Percentiles rank a stretch among this genome's conserved stretches.
Conservation (phyloP, 129 eudicot species). For the Chrysanthemum makinoi region DNA sequence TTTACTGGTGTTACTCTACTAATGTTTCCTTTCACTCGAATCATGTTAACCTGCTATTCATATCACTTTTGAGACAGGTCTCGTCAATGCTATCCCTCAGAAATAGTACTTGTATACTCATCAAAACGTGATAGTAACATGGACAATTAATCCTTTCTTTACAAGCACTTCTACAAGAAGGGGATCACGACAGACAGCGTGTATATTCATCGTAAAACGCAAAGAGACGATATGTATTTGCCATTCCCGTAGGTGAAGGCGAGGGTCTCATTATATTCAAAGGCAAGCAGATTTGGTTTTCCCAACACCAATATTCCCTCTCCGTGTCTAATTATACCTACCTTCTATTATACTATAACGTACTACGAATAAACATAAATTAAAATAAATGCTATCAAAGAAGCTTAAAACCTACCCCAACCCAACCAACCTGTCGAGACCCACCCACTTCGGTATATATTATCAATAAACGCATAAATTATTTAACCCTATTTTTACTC, state of each 20-base stretch:
- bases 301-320: constrained; percentile 73
- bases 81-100: no score
- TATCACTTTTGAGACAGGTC: no score
- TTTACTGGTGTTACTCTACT: no score
- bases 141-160: no score
- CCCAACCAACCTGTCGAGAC: constrained; percentile 36
- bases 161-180: no score
- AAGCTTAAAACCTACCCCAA: constrained; percentile 32
- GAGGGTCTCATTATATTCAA: constrained; percentile 10
- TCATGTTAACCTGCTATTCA: no score
- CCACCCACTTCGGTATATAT: constrained; percentile 27
- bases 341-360: constrained; percentile 27
- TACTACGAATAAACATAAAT: constrained; percentile 10
- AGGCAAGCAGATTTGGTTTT: constrained; percentile 25
- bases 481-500: constrained; percentile 43
- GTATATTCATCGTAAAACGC: background rate
- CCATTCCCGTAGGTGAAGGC: constrained; percentile 21
- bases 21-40: no score
- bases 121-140: no score
- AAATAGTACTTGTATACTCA: no score
- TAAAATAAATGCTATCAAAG: constrained; percentile 22
- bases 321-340: constrained; percentile 68
- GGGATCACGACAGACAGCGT: no score
- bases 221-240: background rate
- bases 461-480: constrained; percentile 1